These are phyloP conservation scores for Lepidium campestre DNA, from an alignment of 441 rosid genomes.

Conservation along the genomic window DNA sequence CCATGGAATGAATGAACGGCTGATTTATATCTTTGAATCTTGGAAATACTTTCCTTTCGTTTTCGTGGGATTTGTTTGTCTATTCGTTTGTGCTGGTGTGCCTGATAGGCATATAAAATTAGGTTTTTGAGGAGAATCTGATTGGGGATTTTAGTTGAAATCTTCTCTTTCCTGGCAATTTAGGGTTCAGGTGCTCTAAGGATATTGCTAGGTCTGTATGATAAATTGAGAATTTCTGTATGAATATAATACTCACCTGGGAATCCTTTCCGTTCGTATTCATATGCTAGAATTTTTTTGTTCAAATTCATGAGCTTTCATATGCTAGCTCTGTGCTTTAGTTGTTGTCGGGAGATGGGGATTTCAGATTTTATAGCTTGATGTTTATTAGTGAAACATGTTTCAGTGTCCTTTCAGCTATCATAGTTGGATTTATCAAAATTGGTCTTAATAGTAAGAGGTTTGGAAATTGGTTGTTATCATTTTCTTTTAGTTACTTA, in stretches of 20 bases:
- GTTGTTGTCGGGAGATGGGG: neutral
- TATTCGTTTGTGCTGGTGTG: neutral
- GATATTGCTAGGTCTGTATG: neutral
- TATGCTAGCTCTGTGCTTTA: neutral
- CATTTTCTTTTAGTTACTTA: neutral
- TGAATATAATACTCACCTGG: neutral
- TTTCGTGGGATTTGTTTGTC: neutral
- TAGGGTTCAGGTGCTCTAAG: conserved; percentile 12
- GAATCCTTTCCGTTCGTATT: neutral
- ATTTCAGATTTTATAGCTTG: neutral
- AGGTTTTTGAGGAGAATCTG: neutral
- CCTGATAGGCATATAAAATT: neutral
- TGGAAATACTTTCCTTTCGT: neutral
- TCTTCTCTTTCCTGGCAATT: neutral
- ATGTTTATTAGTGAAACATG: neutral
- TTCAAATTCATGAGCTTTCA: neutral
- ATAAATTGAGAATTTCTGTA: neutral
- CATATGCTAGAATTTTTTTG: neutral
- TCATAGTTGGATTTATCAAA: neutral
- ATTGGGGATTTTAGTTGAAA: neutral
- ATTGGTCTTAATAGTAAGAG: neutral
- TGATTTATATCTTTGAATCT: neutral
- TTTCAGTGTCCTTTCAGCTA: neutral
- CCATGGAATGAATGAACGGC: neutral
- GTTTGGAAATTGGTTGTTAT: neutral